Base-by-base conservation (phyloP, 768 basidiomycete genomes). In the Rhodotorula diobovata region DNA sequence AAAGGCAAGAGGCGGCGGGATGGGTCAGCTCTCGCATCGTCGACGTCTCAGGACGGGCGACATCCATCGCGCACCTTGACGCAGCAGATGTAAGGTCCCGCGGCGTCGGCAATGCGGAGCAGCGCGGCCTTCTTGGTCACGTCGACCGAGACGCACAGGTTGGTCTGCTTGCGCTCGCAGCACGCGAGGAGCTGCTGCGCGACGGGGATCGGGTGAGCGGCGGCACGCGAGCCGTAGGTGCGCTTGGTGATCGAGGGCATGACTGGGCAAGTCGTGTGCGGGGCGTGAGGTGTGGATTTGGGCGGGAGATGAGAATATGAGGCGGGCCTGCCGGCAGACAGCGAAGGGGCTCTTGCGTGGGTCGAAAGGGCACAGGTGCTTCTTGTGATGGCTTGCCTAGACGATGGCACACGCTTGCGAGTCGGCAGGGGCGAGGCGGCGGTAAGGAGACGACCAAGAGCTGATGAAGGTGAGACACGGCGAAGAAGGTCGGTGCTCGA, bases 61-160 rank as follows among this genome's bases (percentile, higher is more conserved):
- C 10, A 15, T 7, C 4, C 23, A 30, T 21, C 4, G 75, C 81
- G 66, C 69, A 83, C 95, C 89, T 98, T 98, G 84, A 98, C 87
- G 72, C 96, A 87, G 85, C 93, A 96, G 77, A 90, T 87, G 77
- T 88, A 88, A 20, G 90, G 90, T 18, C 91, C 96, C 67, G 96
- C 93, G 20, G 86, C 85, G 75, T 93, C 89, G 74, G 96, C 87
- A 78, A 99, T 89, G 59, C 86, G 84, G 48, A 98, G 83, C 77
- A 97, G 89, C 76, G 92, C 88, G 25, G 82, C 84, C 64, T 87
- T 84, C 61, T 84, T 87, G 11, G 91, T 90, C 51, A 98, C 93
- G 83, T 99, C 96, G 37, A 98, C 92, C 76, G 91, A 93, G 69
- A 99, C 91, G 51, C 93, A 92, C 25, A 99, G 87, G 80, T 99